Evolutionary conservation across 2,329 filamentous ascomycete genomes (phyloP), one percentile per base, ranked within the genome.

Genomic region (Xylariaceae sp.): DNA sequence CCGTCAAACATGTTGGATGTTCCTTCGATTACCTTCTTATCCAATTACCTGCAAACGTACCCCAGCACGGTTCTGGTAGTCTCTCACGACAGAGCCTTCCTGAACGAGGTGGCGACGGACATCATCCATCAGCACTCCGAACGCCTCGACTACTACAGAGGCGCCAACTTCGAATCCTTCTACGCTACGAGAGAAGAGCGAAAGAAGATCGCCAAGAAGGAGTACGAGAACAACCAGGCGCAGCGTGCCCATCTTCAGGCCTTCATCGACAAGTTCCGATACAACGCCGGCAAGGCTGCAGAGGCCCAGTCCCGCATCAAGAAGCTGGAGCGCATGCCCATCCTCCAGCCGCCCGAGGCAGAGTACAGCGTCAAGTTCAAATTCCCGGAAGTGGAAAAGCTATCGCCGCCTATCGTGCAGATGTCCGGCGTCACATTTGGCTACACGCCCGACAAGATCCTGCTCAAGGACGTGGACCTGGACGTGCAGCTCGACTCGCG

Each of bases 1-100:
- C 92, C 92, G 68, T 97, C 90, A 40, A 97, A 97, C 81, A 97
- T 97, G 90, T 88, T 98, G 87, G 92, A 97, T 67, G 92, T 98
- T 41, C 92, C 92, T n/a, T 97, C 92, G 16, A 97, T 98, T 59
- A 94, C 92, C 40, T 98, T 97, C 78, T 76, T 98, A 61, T 85
- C 90, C 33, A 90, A 89, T 58, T 98, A 98, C 60, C 83, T 98
- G 7, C 89, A 96, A 63, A 73, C 72, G 34, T 98, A 98, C 60
- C 90, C 90, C 27, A 95, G 88, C 65, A 97, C 92, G 2, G 81
- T 98, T 18, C 74, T 98, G 11, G 90, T 98, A 38, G 92, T 98
- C 50, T 95, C 88, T 64, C 92, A 98, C 85, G 92, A 98, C 78
- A 81, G 92, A 74, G 89, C 92, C 1, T 98, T 98, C 76, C 75